Evolutionary conservation across 352 stramenopile genomes (phyloP).

Genomic region (Blastocystis sp.): DNA sequence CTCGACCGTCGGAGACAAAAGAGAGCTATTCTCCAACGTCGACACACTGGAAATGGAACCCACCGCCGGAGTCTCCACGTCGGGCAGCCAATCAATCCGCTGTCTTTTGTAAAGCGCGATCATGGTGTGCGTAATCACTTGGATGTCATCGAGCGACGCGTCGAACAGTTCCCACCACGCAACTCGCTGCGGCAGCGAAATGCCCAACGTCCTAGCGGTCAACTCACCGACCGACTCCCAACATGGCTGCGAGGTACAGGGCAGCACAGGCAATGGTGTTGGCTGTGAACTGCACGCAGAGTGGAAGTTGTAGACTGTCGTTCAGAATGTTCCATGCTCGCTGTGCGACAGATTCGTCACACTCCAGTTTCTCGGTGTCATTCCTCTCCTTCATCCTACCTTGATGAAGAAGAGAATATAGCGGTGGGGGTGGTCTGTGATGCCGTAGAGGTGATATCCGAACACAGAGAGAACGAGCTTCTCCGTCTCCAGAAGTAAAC

Average conservation of each 20-base stretch:
- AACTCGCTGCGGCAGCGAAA: background rate
- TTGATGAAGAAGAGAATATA: slow-evolving; percentile 57
- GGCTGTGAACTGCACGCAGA: slow-evolving; percentile 15
- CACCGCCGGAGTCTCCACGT: background rate
- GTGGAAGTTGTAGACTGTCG: slow-evolving; percentile 8
- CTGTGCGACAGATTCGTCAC: slow-evolving; percentile 5
- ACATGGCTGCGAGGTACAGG: slow-evolving; percentile 44
- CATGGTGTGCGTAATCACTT: background rate
- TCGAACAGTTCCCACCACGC: slow-evolving; percentile 53
- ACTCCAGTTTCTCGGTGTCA: background rate
- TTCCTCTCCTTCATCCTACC: background rate
- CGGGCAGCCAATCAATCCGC: background rate
- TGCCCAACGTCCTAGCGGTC: background rate
- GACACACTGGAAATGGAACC: background rate
- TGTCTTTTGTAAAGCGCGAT: background rate
- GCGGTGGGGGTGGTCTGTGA: slow-evolving; percentile 25
- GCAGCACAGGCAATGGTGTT: slow-evolving; percentile 37
- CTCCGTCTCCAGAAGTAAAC: slow-evolving; percentile 38
- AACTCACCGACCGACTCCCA: background rate
- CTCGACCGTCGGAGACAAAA: background rate
- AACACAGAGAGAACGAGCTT: slow-evolving; percentile 44
- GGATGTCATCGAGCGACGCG: background rate
- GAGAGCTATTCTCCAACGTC: background rate
- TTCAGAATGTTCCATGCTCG: slow-evolving; percentile 52
- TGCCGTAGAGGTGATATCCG: slow-evolving; percentile 45